Conservation (phyloP, 768 basidiomycete genomes). For the Kwoniella europaea region DNA sequence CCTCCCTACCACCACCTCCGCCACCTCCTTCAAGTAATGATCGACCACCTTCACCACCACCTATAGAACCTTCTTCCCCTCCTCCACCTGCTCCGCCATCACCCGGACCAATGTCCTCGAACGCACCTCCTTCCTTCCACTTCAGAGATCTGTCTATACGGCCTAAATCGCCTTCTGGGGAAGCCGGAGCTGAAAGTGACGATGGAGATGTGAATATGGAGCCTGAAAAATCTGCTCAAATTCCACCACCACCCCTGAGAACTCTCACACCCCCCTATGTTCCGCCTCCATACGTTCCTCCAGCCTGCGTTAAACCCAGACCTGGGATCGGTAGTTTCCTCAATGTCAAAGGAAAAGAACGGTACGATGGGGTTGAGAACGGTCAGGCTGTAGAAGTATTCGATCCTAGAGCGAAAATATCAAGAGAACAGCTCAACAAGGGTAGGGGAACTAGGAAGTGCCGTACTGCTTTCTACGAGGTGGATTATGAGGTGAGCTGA, state of each 20-base stretch:
- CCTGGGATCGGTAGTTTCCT: conserved; percentile 33
- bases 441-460: conserved; percentile 41
- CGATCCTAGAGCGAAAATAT: conserved; percentile 37
- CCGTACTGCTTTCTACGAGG: conserved; percentile 37
- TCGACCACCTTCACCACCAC: conserved; percentile 34
- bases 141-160: conserved; percentile 44
- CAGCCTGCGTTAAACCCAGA: conserved; percentile 23
- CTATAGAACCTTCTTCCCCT: conserved; percentile 27
- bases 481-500: conserved; percentile 52
- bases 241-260: conserved; percentile 17
- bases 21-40: conserved; percentile 18
- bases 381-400: conserved; percentile 16
- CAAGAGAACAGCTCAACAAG: conserved; percentile 19
- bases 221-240: conserved; percentile 22
- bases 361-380: conserved; percentile 34
- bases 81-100: conserved; percentile 34
- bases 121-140: conserved; percentile 52
- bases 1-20: background rate
- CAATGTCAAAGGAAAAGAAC: conserved; percentile 20
- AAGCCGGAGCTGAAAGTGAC: conserved; percentile 7
- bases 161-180: conserved; percentile 25
- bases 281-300: conserved; percentile 37
- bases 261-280: conserved; percentile 30
- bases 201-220: conserved; percentile 18
- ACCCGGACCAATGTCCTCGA: background rate